Base-by-base conservation (phyloP, 257 asterid species). In the Buddleja alternifolia region DNA sequence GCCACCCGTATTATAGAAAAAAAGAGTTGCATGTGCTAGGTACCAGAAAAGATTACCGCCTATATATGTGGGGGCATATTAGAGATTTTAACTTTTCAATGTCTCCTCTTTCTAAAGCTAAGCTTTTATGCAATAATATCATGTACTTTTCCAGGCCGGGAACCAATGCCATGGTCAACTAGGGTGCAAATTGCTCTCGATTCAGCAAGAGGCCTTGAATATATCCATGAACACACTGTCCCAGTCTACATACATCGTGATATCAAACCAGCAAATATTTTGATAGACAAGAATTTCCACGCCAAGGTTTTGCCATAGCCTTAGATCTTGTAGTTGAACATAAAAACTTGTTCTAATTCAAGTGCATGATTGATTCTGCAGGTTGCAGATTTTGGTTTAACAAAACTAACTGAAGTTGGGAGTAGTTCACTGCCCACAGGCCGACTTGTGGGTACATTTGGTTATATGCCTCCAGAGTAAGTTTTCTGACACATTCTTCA, bases 401-500 rank as follows among this genome's bases (percentile, higher is more conserved):
- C 98, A 10, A 93, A 93, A 75, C 85, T 93, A 64, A 88, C 98
- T 51, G 97, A 93, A 75, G 95, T 93, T 55, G 97, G 97, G 77
- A 79, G 88, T 72, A 81, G 70, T 67, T 90, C 97, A 17, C 58
- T 90, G 83, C 93, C 96, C 60, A 90, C 97, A 4, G 87, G 81
- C 16, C 92, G 90, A 40, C 94, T 93, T 66, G 97, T 88, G 71
- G 98, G 98, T 67, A 93, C 98, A 61, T 93, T 93, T 75, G 98
- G 98, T 51, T 93, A 93, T 85, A 93, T 93, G 96, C 97, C 97
- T 50, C 98, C 98, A 8, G 98, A 93, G 98, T 93, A 86, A 82
- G 96, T 75, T 51, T 53, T 58, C 12, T 23, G 16, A 15, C 16
- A 42, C 81, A 69, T n/a, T 72, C 11, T 67, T 56, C 36, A 37